phyloP scores from a whole-genome alignment of 1,284 basidiomycete genomes.

The Coriolopsis trogii region DNA sequence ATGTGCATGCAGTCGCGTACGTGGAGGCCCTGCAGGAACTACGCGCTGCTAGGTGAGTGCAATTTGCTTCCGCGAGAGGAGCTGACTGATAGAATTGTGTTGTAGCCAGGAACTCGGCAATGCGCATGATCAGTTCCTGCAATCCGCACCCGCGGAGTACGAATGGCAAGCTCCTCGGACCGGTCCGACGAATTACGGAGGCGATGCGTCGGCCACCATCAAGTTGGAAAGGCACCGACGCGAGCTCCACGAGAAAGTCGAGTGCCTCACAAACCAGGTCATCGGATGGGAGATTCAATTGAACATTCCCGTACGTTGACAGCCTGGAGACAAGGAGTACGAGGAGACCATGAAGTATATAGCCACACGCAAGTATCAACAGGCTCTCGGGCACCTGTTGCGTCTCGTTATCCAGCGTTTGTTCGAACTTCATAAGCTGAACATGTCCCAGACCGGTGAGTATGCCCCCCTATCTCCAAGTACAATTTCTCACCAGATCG shows the following conservation, averaged over 20 bases:
- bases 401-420: conserved; percentile 30
- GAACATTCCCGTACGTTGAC: background rate
- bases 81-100: background rate
- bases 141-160: background rate
- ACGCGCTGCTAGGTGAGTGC: background rate
- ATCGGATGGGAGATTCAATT: background rate
- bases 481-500: no score
- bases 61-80: background rate
- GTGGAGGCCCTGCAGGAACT: conserved; percentile 20
- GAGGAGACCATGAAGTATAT: background rate
- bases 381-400: conserved; percentile 30
- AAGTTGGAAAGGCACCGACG: background rate
- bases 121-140: conserved; percentile 3
- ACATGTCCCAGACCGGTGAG: conserved; percentile 28
- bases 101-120: background rate
- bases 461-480: background rate
- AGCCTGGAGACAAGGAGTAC: background rate
- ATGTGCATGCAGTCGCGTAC: conserved; percentile 24
- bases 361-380: conserved; percentile 22
- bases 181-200: background rate
- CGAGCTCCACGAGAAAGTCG: background rate
- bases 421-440: conserved; percentile 35
- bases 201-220: background rate
- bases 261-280: background rate
- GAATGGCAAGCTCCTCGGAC: background rate